These are phyloP conservation scores for Ilyonectria destructans DNA, from an alignment of 2,329 filamentous ascomycete species.

Conservation along the genomic window DNA sequence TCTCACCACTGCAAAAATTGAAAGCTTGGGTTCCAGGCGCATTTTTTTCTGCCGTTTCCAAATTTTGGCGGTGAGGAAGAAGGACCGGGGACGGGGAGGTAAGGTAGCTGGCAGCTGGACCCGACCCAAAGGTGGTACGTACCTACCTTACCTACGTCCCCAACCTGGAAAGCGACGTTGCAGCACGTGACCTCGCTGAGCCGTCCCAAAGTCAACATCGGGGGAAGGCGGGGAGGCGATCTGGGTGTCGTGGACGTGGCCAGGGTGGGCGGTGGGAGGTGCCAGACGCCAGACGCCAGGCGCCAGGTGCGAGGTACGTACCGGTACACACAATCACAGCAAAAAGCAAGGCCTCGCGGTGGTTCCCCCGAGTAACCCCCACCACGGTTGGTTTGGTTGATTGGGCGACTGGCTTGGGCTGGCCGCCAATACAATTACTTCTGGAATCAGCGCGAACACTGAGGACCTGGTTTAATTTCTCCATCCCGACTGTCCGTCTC, in stretches of 20 bases:
- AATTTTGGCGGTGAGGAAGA: slow-evolving; percentile 53
- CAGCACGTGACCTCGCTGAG: slow-evolving; percentile 40
- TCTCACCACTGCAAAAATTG: slow-evolving; percentile 30
- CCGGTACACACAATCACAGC: slow-evolving; percentile 33
- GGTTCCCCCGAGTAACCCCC: slow-evolving; percentile 48
- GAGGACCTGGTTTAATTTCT: slow-evolving; percentile 49
- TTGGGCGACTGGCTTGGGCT: slow-evolving; percentile 49
- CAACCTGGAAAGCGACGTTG: neutral
- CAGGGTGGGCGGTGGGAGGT: slow-evolving; percentile 21
- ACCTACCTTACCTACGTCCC: slow-evolving; percentile 9
- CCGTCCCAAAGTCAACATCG: slow-evolving; percentile 29
- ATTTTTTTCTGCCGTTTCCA: slow-evolving; percentile 53
- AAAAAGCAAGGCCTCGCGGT: slow-evolving; percentile 29
- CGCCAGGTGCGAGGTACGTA: slow-evolving; percentile 32
- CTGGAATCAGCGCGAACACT: slow-evolving; percentile 48
- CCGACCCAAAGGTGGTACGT: no score
- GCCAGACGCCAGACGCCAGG: neutral
- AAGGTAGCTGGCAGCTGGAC: neutral
- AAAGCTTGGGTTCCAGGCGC: slow-evolving; percentile 41
- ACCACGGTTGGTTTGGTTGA: slow-evolving; percentile 55
- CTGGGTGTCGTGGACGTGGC: slow-evolving; percentile 24
- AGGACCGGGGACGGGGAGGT: neutral
- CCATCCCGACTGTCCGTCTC: slow-evolving; percentile 37
- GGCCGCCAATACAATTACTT: slow-evolving; percentile 41
- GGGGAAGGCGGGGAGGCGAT: slow-evolving; percentile 31